Evolutionary conservation across 768 basidiomycete species (phyloP), one percentile per base, ranked within the genome.

Genomic region (Pleurotus pulmonarius): DNA sequence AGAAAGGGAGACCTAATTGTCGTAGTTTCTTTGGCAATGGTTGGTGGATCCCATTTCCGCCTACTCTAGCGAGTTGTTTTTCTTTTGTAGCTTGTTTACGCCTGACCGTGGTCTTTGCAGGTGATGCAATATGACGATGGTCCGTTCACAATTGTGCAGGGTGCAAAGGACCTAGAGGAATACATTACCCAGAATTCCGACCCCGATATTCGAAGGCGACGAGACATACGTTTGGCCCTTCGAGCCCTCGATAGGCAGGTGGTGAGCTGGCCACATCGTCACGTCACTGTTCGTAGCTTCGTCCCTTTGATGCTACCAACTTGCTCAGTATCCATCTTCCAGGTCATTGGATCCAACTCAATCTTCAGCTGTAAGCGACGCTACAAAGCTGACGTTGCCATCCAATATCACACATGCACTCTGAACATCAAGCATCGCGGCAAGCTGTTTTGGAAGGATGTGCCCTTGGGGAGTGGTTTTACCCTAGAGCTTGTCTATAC

Each of bases 1-100:
- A 75, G 9, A 62, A 63, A 2, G 63, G 64, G 3, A 60, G 63
- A 3, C 67, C 72, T 0, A 70, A 73, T 0, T 74, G 79, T 55
- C 74, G 72, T 3, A 78, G 75, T 43, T 82, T 73, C 65, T 92
- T 90, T 64, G 90, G 90, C 7, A 87, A 88, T 59, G 82, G 87
- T 7, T 90, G 88, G 85, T 85, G 86, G 80, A 78, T 90, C 25
- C 88, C 89, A 3, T 92, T 92, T 62, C 90, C 90, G 0, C 87
- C 88, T 0, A 82, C 85, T 0, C 70, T 88, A 54, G 86, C 85
- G 60, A 53, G 76, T 74, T 16, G 18, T n/a, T 16, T 57, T 26
- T 38, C 56, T 49, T 15, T 39, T 54, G 38, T 18, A 15, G 5
- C 9, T 3, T 37, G 18, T 37, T 57, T 55, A 13, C 38, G 16